Evolutionary conservation across 2,329 filamentous ascomycete species (phyloP).

Genomic region (Botryotinia calthae): DNA sequence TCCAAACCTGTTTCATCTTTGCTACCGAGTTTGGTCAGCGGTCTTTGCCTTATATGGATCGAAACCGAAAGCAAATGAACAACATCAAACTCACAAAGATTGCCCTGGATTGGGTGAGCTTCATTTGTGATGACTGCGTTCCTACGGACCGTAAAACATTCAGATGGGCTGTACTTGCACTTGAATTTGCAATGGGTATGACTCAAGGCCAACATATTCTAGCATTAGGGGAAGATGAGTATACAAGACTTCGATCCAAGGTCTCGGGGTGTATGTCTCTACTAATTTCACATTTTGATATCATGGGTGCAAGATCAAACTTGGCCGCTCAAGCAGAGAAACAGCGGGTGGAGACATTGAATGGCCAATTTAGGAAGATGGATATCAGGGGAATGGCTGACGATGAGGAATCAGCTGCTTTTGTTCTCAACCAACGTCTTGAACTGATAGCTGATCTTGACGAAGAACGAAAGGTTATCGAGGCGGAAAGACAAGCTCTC

Average conservation of each 20-base stretch:
- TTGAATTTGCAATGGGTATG: conserved; percentile 98
- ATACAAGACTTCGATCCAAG: conserved; percentile 76
- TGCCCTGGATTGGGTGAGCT: conserved; percentile 94
- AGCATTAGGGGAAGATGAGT: conserved; percentile 86
- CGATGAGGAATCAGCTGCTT: conserved; percentile 79
- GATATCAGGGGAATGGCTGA: conserved; percentile 72
- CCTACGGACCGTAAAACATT: conserved; percentile 94
- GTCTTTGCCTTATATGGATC: conserved; percentile 92
- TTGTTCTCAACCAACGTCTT: conserved; percentile 73
- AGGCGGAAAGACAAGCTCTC: conserved; percentile 81
- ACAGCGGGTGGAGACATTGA: conserved; percentile 77
- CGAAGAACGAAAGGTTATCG: conserved; percentile 70
- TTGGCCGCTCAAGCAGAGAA: conserved; percentile 92
- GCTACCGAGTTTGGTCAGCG: conserved; percentile 98
- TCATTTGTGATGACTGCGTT: conserved; percentile 95
- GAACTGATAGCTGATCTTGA: conserved; percentile 74
- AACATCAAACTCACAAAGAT: conserved; percentile 92
- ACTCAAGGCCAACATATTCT: conserved; percentile 90
- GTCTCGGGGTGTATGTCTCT: conserved; percentile 97
- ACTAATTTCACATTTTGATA: conserved; percentile 96
- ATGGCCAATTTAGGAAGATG: conserved; percentile 71
- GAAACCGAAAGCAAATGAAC: conserved; percentile 93
- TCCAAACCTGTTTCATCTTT: conserved; percentile 97
- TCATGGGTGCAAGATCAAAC: conserved; percentile 93
- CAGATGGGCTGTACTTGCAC: conserved; percentile 90